Percentiles rank a stretch among this genome's conserved stretches.
These are phyloP conservation scores for Mariannaea sp. DNA, from an alignment of 2,329 filamentous ascomycete genomes.

Conservation along the genomic window DNA sequence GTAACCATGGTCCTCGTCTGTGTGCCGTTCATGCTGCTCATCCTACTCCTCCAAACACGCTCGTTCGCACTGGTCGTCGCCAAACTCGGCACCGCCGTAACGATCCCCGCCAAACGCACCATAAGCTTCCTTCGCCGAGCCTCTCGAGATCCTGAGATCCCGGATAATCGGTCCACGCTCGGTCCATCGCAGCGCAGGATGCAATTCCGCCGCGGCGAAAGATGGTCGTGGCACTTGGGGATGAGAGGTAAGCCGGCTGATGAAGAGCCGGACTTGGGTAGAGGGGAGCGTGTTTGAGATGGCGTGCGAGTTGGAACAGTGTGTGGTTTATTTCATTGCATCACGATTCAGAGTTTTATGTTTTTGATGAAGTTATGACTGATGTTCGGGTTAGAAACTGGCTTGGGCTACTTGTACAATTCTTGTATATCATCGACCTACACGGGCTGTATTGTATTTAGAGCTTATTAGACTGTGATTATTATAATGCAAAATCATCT, in stretches of 20 bases:
- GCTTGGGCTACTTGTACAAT: constrained; percentile 1
- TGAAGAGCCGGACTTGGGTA: constrained; percentile 22
- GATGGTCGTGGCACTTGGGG: constrained; percentile 9
- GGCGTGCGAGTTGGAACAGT: constrained; percentile 1
- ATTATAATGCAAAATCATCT: no score
- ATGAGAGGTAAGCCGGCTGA: neutral
- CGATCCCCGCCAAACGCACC: constrained; percentile 9
- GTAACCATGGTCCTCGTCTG: constrained; percentile 69
- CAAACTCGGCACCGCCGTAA: constrained; percentile 23
- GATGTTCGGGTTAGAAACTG: neutral
- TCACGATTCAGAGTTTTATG: neutral
- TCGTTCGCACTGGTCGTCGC: constrained; percentile 41
- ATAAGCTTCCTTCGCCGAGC: constrained; percentile 13
- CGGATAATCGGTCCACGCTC: constrained; percentile 30
- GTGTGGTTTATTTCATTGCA: neutral
- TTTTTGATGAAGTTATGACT: constrained; percentile 8
- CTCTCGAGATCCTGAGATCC: constrained; percentile 18
- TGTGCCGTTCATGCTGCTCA: constrained; percentile 54
- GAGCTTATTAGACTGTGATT: neutral
- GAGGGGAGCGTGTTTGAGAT: constrained; percentile 17
- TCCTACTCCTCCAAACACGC: constrained; percentile 52
- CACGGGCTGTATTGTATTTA: neutral
- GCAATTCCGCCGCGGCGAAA: constrained; percentile 5
- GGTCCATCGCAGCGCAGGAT: constrained; percentile 9
- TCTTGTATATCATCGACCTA: neutral